These are phyloP conservation scores for Triadica sebifera DNA, from an alignment of 345 rosid species.

Conservation along the genomic window DNA sequence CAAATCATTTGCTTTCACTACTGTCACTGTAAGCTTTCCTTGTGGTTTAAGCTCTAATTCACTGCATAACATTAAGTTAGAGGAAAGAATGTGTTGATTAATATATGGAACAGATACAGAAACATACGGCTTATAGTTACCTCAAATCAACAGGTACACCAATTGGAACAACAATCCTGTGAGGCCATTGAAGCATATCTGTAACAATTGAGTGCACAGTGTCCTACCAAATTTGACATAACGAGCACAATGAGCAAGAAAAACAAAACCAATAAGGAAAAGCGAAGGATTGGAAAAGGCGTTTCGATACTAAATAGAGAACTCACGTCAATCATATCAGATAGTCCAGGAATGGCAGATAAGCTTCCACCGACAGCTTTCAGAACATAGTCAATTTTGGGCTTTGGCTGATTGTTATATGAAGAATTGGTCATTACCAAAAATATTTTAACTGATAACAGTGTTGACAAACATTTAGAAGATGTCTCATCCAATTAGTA, in stretches of 20 bases:
- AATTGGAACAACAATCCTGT: slow-evolving; percentile 95
- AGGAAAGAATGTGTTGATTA: not conserved
- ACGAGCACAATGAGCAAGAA: slow-evolving; percentile 1
- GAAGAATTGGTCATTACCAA: slow-evolving; percentile 19
- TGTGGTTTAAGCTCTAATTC: slow-evolving; percentile 97
- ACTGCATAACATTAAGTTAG: slow-evolving; percentile 39
- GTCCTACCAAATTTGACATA: slow-evolving; percentile 52
- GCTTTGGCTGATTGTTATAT: slow-evolving; percentile 69
- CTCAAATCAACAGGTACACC: slow-evolving; percentile 83
- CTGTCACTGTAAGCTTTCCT: slow-evolving; percentile 69
- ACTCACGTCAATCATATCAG: slow-evolving; percentile 98
- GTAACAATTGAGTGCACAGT: slow-evolving; percentile 77
- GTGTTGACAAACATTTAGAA: not conserved
- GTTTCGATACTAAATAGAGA: not conserved
- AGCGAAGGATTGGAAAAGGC: not conserved
- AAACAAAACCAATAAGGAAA: not conserved
- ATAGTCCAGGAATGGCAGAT: slow-evolving; percentile 89
- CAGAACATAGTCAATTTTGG: slow-evolving; percentile 86
- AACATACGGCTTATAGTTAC: slow-evolving; percentile 36
- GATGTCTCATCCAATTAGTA: not conserved
- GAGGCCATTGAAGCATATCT: slow-evolving; percentile 99
- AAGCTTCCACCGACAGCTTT: slow-evolving; percentile 99
- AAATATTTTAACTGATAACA: slow-evolving; percentile 3
- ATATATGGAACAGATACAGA: not conserved
- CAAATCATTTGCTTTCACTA: slow-evolving; percentile 76